Conservation (phyloP, 2,329 filamentous ascomycete species). For the Xylariaceae sp. region DNA sequence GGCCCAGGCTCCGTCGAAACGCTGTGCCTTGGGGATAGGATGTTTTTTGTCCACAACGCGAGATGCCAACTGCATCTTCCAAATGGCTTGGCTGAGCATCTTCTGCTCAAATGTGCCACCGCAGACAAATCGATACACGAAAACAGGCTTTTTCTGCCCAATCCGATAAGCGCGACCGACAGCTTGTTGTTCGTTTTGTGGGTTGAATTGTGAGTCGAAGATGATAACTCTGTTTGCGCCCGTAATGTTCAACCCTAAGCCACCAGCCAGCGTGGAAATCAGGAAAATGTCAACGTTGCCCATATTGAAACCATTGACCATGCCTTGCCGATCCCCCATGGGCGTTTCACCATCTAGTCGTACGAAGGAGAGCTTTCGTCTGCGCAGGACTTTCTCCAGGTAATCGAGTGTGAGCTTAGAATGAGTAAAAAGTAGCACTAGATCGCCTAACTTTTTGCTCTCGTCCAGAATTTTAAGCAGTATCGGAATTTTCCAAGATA, state of each 20-base stretch:
- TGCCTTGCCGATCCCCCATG: constrained; percentile 62
- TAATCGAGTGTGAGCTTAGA: constrained; percentile 73
- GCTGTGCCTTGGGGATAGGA: constrained; percentile 68
- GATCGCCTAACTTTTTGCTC: constrained; percentile 67
- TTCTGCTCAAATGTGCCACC: constrained; percentile 81
- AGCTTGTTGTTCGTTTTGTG: constrained; percentile 82
- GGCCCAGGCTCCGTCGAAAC: constrained; percentile 63
- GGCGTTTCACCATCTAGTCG: constrained; percentile 73
- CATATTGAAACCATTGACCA: constrained; percentile 73
- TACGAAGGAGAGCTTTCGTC: constrained; percentile 53
- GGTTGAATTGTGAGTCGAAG: constrained; percentile 83
- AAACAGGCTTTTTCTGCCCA: constrained; percentile 80
- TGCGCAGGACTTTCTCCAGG: constrained; percentile 62
- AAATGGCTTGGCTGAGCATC: constrained; percentile 75
- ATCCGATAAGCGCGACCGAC: constrained; percentile 86
- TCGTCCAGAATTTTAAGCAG: constrained; percentile 73
- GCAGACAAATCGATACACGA: constrained; percentile 80
- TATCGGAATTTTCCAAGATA: constrained; percentile 73
- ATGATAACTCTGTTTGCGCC: constrained; percentile 87
- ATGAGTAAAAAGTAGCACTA: constrained; percentile 81
- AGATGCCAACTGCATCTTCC: constrained; percentile 80
- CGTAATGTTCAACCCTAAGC: constrained; percentile 81
- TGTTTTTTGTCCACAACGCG: constrained; percentile 86
- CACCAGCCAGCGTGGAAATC: constrained; percentile 83
- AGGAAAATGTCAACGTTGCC: constrained; percentile 67